Evolutionary conservation across 192 early-diverging fungal genomes (phyloP), one percentile per base, ranked within the genome.

Genomic region (Dissophora ornata): DNA sequence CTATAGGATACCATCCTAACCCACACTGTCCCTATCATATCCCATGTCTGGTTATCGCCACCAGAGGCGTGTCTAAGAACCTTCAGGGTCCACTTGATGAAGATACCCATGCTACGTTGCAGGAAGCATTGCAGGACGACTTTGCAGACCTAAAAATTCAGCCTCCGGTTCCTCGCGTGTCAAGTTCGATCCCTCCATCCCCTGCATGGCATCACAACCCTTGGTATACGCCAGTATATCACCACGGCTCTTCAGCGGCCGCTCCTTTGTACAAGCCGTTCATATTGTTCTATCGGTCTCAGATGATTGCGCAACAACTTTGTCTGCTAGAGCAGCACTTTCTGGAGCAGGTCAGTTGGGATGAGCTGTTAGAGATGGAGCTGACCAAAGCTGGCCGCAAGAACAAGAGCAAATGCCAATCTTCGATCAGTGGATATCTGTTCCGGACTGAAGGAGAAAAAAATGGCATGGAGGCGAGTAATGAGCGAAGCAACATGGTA

Each of bases 261-360:
- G 19, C 48, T 18, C 28, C 66, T 15, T 11, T 50, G 13, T 69
- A 79, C 44, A 79, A 80, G 28, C 73, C 83, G 1, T 81, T 80
- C 40, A 66, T 87, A 2, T 54, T 87, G 1, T 71, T 53, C 15
- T 82, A 83, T 68, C 79, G 84, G n/a, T 87, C 86, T 2, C 83
- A 86, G 42, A 4, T 77, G 22, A 83, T 88, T 40, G 83, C 84
- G 3, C 84, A 83, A 36, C 84, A 88, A 53, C 74, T 88, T 19
- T 85, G 84, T 57, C 40, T 88, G 8, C 58, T 88, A 12, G 86
- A 88, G 44, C 80, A 83, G 42, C 61, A 77, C 18, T 80, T 84
- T 41, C 50, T 88, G 28, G 75, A 83, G 21, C 58, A 80, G 15
- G 71, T 88, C 1, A 77, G 74, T n/a, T 88, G 86, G 86, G 74